Evolutionary conservation across 176 grass and related monocot species (phyloP), one percentile per base, ranked within the genome.

Genomic region (Carex cristatella): DNA sequence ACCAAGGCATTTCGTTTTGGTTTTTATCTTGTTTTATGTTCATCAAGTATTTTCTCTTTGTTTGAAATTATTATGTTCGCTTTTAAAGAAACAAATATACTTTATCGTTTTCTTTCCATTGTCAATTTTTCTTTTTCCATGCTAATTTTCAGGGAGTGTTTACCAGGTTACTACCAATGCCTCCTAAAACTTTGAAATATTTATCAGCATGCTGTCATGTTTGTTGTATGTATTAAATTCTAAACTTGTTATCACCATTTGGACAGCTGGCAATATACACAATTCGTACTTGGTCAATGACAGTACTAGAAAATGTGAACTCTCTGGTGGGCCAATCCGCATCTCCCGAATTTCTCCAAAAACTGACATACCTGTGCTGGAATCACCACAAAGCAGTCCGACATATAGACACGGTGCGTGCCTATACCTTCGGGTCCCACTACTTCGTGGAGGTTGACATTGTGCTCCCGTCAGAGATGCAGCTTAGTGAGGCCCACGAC

Each of bases 401-500:
- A 56, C 96, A 99, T 72, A 95, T 99, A 16, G 96, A 99, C 85
- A 99, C 96, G 0, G 96, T 99, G 61, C 90, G 96, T 0, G 96
- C 96, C 1, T 99, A 99, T 87, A 99, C 96, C 54, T 99, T 95
- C 16, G 96, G 96, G 49, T 99, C 93, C 31, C 96, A 95, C 81
- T 99, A 95, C 88, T 94, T 99, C 38, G 96, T 94, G 19, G 96
- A 99, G 72, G 96, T 99, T 60, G 93, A 99, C 81, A 95, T 99
- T 30, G 96, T 99, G 74, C 88, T 99, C 70, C 97, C 93, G 0
- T 92, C 87, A 0, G 86, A 75, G 67, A 99, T 99, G 97, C 88
- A 90, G 0, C 87, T 99, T 44, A 74, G 38, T 44, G 93, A 99
- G 85, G 93, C 97, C 14, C 97, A 99, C 8, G 97, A 99, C 74